A percentile compares a stretch with the other conserved stretches of the same genome.
Conservation (phyloP, 2,329 filamentous ascomycete species). For the Aspergillus glaucus region DNA sequence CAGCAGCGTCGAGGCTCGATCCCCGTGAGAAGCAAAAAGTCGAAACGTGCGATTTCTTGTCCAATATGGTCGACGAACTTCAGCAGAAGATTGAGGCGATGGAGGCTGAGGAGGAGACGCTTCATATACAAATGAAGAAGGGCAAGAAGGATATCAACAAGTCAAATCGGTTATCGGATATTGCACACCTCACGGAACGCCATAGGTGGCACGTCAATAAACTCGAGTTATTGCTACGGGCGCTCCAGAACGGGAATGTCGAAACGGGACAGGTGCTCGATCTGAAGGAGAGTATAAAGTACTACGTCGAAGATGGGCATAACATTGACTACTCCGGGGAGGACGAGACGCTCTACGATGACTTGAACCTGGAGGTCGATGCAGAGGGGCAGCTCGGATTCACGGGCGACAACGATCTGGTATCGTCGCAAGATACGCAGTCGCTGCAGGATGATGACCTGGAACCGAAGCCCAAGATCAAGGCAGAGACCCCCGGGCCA, state of each 20-base stretch:
- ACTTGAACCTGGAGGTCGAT: conserved; percentile 85
- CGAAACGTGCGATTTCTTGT: conserved; percentile 80
- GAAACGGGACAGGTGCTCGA: conserved; percentile 82
- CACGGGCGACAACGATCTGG: conserved; percentile 70
- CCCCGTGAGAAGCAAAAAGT: conserved; percentile 96
- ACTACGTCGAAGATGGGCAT: conserved; percentile 87
- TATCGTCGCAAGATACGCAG: conserved; percentile 92
- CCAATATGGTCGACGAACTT: conserved; percentile 81
- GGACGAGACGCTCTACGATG: conserved; percentile 92
- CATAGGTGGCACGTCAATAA: conserved; percentile 97
- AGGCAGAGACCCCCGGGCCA: conserved; percentile 52
- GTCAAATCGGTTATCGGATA: conserved; percentile 78
- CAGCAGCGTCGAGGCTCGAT: conserved; percentile 84
- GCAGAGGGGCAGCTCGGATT: conserved; percentile 76
- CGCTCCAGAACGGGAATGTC: conserved; percentile 85
- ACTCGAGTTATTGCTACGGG: conserved; percentile 81
- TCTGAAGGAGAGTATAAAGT: conserved; percentile 85
- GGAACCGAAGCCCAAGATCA: conserved; percentile 57
- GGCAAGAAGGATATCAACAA: conserved; percentile 81
- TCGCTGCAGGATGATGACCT: conserved; percentile 78
- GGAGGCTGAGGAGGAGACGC: conserved; percentile 79
- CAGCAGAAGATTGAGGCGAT: conserved; percentile 88
- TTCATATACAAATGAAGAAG: conserved; percentile 90
- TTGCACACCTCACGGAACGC: conserved; percentile 76
- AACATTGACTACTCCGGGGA: conserved; percentile 80